A percentile compares a stretch with the other conserved stretches of the same genome.
These are phyloP conservation scores for Pseudopyricularia cyperi DNA, from an alignment of 2,329 filamentous ascomycete genomes.

Conservation along the genomic window DNA sequence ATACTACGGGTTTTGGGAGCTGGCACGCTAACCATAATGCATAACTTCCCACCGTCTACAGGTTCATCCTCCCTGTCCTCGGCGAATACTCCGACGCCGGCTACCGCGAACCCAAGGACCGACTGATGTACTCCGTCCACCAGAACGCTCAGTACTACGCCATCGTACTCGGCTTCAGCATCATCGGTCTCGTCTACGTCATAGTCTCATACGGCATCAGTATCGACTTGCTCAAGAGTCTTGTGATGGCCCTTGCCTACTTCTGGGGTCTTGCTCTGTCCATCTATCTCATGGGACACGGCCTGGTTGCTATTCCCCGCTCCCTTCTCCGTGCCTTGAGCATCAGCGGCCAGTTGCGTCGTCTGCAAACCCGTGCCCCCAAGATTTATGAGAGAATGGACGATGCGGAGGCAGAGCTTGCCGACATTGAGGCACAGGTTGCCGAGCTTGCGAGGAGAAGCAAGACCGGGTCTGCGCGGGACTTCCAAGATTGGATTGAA, in stretches of 20 bases:
- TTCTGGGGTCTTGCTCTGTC: slow-evolving; percentile 84
- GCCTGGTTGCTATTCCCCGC: slow-evolving; percentile 80
- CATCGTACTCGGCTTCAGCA: slow-evolving; percentile 58
- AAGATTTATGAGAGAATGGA: slow-evolving; percentile 76
- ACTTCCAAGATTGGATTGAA: slow-evolving; percentile 90
- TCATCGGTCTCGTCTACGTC: slow-evolving; percentile 70
- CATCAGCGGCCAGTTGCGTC: slow-evolving; percentile 58
- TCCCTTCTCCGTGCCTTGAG: slow-evolving; percentile 68
- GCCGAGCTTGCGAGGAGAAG: slow-evolving; percentile 58
- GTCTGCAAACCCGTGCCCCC: slow-evolving; percentile 68
- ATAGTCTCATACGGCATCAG: slow-evolving; percentile 65
- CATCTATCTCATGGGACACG: slow-evolving; percentile 97
- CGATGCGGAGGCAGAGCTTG: slow-evolving; percentile 67
- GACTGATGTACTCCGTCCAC: slow-evolving; percentile 72
- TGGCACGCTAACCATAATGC: slow-evolving; percentile 7
- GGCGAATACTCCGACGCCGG: slow-evolving; percentile 93
- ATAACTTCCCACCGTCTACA: slow-evolving; percentile 19
- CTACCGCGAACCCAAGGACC: slow-evolving; percentile 72
- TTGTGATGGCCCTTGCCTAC: slow-evolving; percentile 89
- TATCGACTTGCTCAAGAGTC: slow-evolving; percentile 60
- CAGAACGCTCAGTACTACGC: slow-evolving; percentile 79
- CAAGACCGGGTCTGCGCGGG: slow-evolving; percentile 57
- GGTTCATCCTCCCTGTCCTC: slow-evolving; percentile 82
- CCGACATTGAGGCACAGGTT: slow-evolving; percentile 72
- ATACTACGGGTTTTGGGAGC: not conserved